These are phyloP conservation scores for Fusarium tjaetaba DNA, from an alignment of 2,329 filamentous ascomycete genomes.

Conservation along the genomic window DNA sequence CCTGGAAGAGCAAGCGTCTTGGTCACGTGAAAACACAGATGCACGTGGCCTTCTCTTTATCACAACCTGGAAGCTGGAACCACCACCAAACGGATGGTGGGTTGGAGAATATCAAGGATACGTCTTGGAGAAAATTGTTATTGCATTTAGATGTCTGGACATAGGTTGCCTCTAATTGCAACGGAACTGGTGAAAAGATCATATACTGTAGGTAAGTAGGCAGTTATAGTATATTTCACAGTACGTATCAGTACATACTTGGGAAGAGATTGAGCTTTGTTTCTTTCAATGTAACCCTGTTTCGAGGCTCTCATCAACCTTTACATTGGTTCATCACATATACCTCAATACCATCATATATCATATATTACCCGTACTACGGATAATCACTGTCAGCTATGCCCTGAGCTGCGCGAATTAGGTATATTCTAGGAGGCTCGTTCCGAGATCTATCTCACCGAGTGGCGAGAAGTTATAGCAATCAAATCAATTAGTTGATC, in stretches of 20 bases:
- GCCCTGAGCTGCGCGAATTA: not conserved
- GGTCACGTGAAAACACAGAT: slow-evolving; percentile 28
- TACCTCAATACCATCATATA: not conserved
- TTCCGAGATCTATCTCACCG: no score
- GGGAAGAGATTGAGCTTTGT: not conserved
- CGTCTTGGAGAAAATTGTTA: not conserved
- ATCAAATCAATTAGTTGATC: no score
- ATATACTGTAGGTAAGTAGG: not conserved
- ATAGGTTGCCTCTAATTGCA: not conserved
- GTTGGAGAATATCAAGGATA: not conserved
- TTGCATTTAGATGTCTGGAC: not conserved
- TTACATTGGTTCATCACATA: not conserved
- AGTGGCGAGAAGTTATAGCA: no score
- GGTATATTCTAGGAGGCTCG: not conserved
- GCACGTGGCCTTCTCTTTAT: slow-evolving; percentile 6
- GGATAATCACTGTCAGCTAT: not conserved
- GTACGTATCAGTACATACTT: no score
- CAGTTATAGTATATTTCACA: no score
- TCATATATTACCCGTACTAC: not conserved
- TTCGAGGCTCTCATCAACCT: no score
- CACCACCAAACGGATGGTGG: not conserved
- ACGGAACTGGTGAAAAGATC: not conserved
- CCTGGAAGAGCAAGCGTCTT: slow-evolving; percentile 19
- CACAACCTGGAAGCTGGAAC: not conserved
- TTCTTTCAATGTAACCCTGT: not conserved